Evolutionary conservation across 73 alveolate species (phyloP).

Genomic region (Tetrahymena elliotti): DNA sequence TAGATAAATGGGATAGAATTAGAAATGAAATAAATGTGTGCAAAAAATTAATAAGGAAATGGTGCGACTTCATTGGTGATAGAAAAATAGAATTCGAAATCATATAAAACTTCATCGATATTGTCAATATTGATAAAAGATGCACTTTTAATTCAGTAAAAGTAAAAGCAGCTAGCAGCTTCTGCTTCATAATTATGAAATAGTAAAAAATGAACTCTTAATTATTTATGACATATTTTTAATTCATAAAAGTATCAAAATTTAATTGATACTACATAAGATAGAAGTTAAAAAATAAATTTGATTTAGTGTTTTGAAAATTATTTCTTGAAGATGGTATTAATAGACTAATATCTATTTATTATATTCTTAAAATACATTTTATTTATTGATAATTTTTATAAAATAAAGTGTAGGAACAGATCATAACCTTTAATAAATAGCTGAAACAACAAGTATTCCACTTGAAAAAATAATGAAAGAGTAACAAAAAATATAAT

Average conservation of each 20-base stretch:
- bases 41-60: neutral
- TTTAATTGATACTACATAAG: no score
- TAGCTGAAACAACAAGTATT: neutral
- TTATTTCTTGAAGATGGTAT: no score
- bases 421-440: neutral
- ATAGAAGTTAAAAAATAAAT: no score
- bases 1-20: neutral
- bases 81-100: neutral
- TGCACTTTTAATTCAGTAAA: neutral
- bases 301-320: no score
- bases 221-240: neutral
- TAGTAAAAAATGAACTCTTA: neutral
- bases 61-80: neutral
- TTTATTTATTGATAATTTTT: neutral
- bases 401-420: neutral
- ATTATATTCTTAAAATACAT: no score
- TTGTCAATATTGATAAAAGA: neutral
- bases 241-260: no score
- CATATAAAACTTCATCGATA: neutral
- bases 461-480: neutral
- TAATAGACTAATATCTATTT: no score
- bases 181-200: neutral
- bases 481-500: neutral
- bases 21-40: neutral
- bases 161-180: neutral